A percentile compares a stretch with the other conserved stretches of the same genome.
Conservation (phyloP, 2,329 filamentous ascomycete species). For the Pseudodiploospora longispora region DNA sequence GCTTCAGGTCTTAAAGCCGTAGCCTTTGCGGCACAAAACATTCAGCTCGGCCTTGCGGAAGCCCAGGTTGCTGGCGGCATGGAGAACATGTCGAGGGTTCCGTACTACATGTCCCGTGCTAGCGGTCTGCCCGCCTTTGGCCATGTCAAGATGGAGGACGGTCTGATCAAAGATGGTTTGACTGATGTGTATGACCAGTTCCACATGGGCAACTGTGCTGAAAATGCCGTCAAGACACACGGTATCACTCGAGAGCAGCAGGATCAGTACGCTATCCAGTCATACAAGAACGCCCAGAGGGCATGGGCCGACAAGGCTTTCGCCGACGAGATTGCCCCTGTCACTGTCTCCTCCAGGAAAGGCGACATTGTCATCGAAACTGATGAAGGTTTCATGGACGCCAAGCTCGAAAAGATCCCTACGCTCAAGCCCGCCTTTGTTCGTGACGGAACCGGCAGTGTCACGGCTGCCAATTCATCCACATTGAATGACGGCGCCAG, state of each 20-base stretch:
- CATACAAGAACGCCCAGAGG: slow-evolving; percentile 81
- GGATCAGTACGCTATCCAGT: slow-evolving; percentile 82
- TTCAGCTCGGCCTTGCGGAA: slow-evolving; percentile 82
- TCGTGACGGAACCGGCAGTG: slow-evolving; percentile 74
- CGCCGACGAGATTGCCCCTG: slow-evolving; percentile 81
- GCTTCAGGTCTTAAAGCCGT: slow-evolving; percentile 92
- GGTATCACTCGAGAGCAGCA: slow-evolving; percentile 75
- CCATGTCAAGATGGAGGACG: slow-evolving; percentile 80
- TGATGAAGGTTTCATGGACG: slow-evolving; percentile 82
- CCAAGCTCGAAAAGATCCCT: slow-evolving; percentile 79
- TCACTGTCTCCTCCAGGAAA: slow-evolving; percentile 77
- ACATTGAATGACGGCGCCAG: slow-evolving; percentile 93
- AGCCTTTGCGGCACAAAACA: slow-evolving; percentile 82
- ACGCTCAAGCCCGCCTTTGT: slow-evolving; percentile 88
- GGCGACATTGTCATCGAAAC: slow-evolving; percentile 70
- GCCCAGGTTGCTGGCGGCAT: slow-evolving; percentile 91
- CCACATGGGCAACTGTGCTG: slow-evolving; percentile 96
- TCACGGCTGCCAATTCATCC: slow-evolving; percentile 91
- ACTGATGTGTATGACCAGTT: slow-evolving; percentile 96
- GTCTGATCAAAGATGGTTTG: slow-evolving; percentile 86
- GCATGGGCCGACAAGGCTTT: slow-evolving; percentile 81
- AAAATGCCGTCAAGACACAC: slow-evolving; percentile 87
- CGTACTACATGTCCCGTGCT: slow-evolving; percentile 82
- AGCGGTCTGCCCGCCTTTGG: slow-evolving; percentile 79
- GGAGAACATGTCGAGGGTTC: slow-evolving; percentile 95